phyloP scores from a whole-genome alignment of 305 asterid genomes.

The Fraxinus sp. region DNA sequence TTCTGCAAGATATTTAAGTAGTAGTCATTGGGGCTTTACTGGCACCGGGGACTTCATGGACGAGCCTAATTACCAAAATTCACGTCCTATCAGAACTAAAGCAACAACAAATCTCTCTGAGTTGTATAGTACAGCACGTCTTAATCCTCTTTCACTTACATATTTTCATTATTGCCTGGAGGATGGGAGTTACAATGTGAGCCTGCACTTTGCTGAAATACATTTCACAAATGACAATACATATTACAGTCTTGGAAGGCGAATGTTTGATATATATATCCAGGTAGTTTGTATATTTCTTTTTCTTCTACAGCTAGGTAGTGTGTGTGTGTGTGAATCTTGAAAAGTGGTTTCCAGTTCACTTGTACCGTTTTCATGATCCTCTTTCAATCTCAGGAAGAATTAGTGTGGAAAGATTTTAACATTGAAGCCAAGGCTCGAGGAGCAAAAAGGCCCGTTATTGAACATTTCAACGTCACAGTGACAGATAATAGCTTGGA shows the following conservation, averaged over 20 bases:
- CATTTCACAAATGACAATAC: constrained; percentile 62
- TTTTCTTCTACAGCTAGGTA: not conserved
- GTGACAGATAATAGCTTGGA: constrained; percentile 54
- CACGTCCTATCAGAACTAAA: constrained; percentile 40
- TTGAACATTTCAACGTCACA: constrained; percentile 44
- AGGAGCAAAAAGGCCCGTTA: constrained; percentile 61
- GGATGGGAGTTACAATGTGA: constrained; percentile 73
- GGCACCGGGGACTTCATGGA: constrained; percentile 91
- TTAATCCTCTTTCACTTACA: constrained; percentile 77
- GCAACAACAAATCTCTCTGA: constrained; percentile 43
- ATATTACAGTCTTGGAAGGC: constrained; percentile 67
- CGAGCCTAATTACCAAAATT: constrained; percentile 53
- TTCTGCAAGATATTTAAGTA: constrained; percentile 45
- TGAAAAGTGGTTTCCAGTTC: not conserved
- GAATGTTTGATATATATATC: constrained; percentile 70
- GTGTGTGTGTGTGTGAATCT: not conserved
- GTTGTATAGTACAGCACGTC: constrained; percentile 68
- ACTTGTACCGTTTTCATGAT: constrained; percentile 26
- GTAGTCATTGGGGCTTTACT: constrained; percentile 74
- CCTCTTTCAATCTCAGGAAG: constrained; percentile 50
- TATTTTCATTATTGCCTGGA: constrained; percentile 87
- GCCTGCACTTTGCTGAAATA: constrained; percentile 79
- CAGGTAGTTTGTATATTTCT: constrained; percentile 49
- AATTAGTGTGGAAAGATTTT: constrained; percentile 57
- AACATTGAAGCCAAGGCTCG: constrained; percentile 68